Conservation (phyloP, 1,139 yeast species). For the Suhomyces panamericanus region DNA sequence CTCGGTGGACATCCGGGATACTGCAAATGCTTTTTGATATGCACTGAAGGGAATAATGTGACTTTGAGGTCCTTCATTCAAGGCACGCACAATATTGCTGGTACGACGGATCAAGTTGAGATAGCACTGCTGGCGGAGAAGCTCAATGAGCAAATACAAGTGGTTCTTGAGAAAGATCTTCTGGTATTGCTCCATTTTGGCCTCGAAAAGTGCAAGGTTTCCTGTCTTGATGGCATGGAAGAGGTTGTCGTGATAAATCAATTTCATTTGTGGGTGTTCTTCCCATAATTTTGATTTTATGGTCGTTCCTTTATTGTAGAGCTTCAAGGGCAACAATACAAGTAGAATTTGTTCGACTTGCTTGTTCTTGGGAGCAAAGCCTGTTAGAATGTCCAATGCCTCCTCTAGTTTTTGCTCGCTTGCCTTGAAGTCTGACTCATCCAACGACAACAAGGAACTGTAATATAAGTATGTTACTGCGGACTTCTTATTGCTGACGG, state of each 20-base stretch:
- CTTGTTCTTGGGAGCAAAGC: slow-evolving; percentile 24
- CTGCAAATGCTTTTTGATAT: slow-evolving; percentile 49
- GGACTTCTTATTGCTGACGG: slow-evolving; percentile 49
- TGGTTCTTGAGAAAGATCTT: slow-evolving; percentile 56
- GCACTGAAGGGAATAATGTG: slow-evolving; percentile 50
- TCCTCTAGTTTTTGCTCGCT: slow-evolving; percentile 51
- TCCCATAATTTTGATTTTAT: slow-evolving; percentile 47
- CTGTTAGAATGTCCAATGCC: slow-evolving; percentile 45
- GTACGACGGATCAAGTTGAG: slow-evolving; percentile 54
- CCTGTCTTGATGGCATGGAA: slow-evolving; percentile 56
- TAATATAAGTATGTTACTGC: slow-evolving; percentile 65
- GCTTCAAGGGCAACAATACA: slow-evolving; percentile 55
- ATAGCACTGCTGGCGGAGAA: slow-evolving; percentile 52
- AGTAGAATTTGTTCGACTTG: slow-evolving; percentile 46
- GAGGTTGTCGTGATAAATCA: slow-evolving; percentile 49
- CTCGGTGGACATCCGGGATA: slow-evolving; percentile 25
- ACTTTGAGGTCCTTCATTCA: slow-evolving; percentile 24
- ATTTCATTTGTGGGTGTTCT: slow-evolving; percentile 42
- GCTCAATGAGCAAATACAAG: slow-evolving; percentile 61
- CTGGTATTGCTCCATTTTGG: slow-evolving; percentile 45
- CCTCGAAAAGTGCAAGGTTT: slow-evolving; percentile 51
- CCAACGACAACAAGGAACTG: slow-evolving; percentile 61
- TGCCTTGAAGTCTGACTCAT: slow-evolving; percentile 56
- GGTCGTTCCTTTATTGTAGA: slow-evolving; percentile 40
- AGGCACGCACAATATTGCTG: slow-evolving; percentile 34